Evolutionary conservation across 805 yeast genomes (phyloP), one percentile per base, ranked within the genome.

Genomic region (Cyberlindnera misumaiensis): DNA sequence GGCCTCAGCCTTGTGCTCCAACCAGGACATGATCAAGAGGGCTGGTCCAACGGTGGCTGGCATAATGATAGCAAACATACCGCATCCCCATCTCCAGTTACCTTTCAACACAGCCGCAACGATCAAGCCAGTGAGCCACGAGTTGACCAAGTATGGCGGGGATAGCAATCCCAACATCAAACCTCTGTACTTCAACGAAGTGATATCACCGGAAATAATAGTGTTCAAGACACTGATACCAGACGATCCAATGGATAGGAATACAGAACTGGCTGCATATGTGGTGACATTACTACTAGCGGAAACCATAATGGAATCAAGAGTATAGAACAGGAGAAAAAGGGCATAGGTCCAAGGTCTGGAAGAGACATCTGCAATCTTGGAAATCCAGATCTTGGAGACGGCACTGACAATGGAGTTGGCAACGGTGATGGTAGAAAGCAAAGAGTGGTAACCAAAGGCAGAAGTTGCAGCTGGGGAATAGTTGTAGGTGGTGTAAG

Each of bases 61-160:
- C 44, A 64, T 56, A 20, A 72, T 62, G 30, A 72, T 61, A 16
- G 70, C 64, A 58, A 72, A 72, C 55, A 70, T 62, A 36, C 74
- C 75, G 47, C 65, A 70, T 20, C 75, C 78, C 72, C 73, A 67
- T 53, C 75, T 62, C 80, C 80, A 74, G 31, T 64, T 62, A 29
- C 45, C 46, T 13, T 33, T 31, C 12, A 58, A 48, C 16, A 70
- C 52, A 25, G 58, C 55, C 4, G 49, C 45, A 9, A 53, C 65
- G 42, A 65, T 64, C 5, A 51, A 55, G 37, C 73, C 73, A n/a
- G 68, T 49, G 41, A 65, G 52, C 70, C 71, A 69, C 16, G 64
- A 57, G 37, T 60, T 68, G 43, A 63, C 57, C 39, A 68, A 48
- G 44, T 54, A 69, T 16, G 74, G 75, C 11, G 65, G 42, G 28